Evolutionary conservation across 805 yeast species (phyloP), one percentile per base, ranked within the genome.

Genomic region (Suhomyces tanzawaensis): DNA sequence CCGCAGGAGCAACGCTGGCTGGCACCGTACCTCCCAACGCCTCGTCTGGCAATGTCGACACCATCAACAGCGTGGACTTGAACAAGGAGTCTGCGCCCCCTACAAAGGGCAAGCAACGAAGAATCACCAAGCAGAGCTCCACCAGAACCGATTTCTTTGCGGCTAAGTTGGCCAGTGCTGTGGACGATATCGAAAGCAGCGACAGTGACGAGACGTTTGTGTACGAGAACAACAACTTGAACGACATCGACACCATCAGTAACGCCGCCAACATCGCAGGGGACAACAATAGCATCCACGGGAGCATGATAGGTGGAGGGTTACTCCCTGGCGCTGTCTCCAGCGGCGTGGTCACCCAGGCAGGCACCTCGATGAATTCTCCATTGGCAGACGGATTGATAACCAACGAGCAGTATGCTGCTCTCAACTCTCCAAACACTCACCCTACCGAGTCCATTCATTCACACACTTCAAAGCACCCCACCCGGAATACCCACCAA

Each of bases 181-280:
- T 91, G 3, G 95, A 85, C 46, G 96, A 88, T 50, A 90, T 79
- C 30, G 87, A 85, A 44, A 79, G 85, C 28, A 82, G 90, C 23
- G 97, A 90, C 57, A 80, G 89, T 18, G 96, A 90, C 49, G 99
- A 93, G 58, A 88, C 95, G 1, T 91, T 93, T 71, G 96, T 91
- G n/a, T 91, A 91, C 58, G 97, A 90, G 52, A 77, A 69, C 33
- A 62, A 55, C 33, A 48, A 48, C 30, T 46, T 49, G 19, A 58
- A 56, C 42, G 62, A 57, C 30, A 52, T 40, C 24, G 63, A 57
- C 23, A 44, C 30, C 19, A 17, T 32, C 22, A 37, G 39, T 26
- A 35, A 25, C 22, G 40, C 34, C 14, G 32, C 34, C 34, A 41
- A 36, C 36, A 25, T 26, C n/a, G 19, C 27, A 22, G 29, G 19